Conservation (phyloP, 352 stramenopile genomes). For the Aphanomyces invadans region DNA sequence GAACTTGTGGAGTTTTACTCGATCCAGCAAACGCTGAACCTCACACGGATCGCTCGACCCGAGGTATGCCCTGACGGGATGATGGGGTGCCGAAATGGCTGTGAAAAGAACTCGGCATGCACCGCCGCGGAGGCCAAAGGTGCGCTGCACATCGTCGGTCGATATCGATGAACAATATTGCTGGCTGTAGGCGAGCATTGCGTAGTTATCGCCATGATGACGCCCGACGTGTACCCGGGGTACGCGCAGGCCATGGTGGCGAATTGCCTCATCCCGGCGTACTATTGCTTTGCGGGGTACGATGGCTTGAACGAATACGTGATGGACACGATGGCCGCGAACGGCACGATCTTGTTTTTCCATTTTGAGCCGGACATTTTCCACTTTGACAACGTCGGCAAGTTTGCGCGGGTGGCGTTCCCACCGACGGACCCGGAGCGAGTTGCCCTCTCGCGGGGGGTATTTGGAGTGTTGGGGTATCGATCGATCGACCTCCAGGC, state of each 20-base stretch:
- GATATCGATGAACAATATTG: not conserved
- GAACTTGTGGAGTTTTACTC: slow-evolving; percentile 4
- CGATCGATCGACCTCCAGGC: not conserved
- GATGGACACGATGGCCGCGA: not conserved
- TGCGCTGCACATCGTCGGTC: no score
- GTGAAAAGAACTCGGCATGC: slow-evolving; percentile 17
- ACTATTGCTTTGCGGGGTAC: slow-evolving; percentile 22
- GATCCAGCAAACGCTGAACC: slow-evolving; percentile 16
- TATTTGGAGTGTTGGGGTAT: slow-evolving; percentile 45
- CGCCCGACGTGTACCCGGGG: not conserved
- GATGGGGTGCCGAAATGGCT: slow-evolving; percentile 15
- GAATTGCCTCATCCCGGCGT: slow-evolving; percentile 24
- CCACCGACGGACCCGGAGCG: slow-evolving; percentile 27
- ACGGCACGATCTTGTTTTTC: slow-evolving; percentile 32
- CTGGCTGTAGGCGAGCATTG: not conserved
- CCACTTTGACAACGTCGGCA: slow-evolving; percentile 29
- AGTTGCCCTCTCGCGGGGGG: slow-evolving; percentile 29
- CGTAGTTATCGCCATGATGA: not conserved
- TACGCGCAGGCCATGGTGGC: slow-evolving; percentile 9
- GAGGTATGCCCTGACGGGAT: not conserved
- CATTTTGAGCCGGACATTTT: slow-evolving; percentile 47
- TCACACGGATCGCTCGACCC: not conserved
- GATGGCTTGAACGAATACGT: not conserved
- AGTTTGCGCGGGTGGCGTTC: slow-evolving; percentile 43
- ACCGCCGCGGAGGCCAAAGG: not conserved